Evolutionary conservation across 768 basidiomycete species (phyloP), one percentile per base, ranked within the genome.

Genomic region (Vararia minispora): DNA sequence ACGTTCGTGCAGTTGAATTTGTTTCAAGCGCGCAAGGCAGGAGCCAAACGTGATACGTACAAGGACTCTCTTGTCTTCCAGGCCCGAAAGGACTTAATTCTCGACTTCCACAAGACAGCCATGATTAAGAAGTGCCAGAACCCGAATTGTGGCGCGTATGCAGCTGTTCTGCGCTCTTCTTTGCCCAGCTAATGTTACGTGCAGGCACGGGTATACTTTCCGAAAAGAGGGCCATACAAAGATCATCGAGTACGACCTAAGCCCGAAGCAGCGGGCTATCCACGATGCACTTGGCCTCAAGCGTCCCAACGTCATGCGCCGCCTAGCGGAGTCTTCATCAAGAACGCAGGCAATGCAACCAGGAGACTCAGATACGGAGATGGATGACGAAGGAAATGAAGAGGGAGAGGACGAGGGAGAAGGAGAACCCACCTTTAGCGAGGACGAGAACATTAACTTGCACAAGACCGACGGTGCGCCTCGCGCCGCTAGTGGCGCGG

Each of bases 191-290:
- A 41, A 27, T 17, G 33, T 46, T 27, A 11, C 26, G 34, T 29
- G 2, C 47, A 92, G 89, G 21, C 60, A 71, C 48, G 78, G 72
- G 2, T 91, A 87, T 55, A 88, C 90, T 0, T 89, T 85, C 60
- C 81, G 92, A 37, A 97, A 89, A 58, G 95, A 99, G 53, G 89
- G 87, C 0, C 70, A 85, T 58, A 88, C 84, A 35, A 98, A 97
- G 62, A 72, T 99, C 39, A 81, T 98, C 54, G 91, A 98, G 62
- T 87, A 88, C 53, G 91, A 92, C 50, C 69, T 98, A 23, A 67
- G 86, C 5, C 35, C 57, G 2, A 94, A 90, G 58, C 79, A 89
- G 56, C 90, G 86, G 58, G 68, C 57, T 31, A 58, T 63, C 28
- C 71, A 79, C 53, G 51, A 54, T 5, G 67, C 72, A 13, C 37